Evolutionary conservation across 2,329 filamentous ascomycete species (phyloP).

Genomic region (Fusarium torreyae): DNA sequence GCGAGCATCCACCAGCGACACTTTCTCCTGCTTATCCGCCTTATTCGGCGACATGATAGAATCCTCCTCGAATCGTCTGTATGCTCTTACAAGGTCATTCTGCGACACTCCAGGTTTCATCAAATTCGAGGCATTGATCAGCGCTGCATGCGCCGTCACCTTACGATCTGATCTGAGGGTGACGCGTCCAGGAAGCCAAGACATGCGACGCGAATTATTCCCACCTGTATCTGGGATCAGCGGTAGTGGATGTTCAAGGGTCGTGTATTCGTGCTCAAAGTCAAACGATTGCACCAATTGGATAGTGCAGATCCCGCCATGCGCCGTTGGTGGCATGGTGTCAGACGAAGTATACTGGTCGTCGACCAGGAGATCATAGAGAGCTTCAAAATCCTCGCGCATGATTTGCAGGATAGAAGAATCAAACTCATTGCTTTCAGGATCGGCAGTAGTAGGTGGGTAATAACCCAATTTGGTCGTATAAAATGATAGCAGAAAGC

Average conservation of each 20-base stretch:
- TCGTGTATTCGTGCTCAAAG: slow-evolving; percentile 67
- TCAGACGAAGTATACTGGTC: slow-evolving; percentile 65
- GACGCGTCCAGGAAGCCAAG: slow-evolving; percentile 60
- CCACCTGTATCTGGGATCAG: slow-evolving; percentile 69
- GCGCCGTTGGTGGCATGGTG: slow-evolving; percentile 67
- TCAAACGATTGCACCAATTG: slow-evolving; percentile 80
- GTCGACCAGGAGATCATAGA: slow-evolving; percentile 82
- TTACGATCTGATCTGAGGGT: slow-evolving; percentile 65
- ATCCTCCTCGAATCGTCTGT: slow-evolving; percentile 78
- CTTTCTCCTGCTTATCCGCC: slow-evolving; percentile 69
- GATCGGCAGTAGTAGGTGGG: slow-evolving; percentile 69
- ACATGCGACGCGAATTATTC: slow-evolving; percentile 53
- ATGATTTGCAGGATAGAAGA: slow-evolving; percentile 73
- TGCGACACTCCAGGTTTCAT: slow-evolving; percentile 56
- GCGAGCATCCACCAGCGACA: slow-evolving; percentile 73
- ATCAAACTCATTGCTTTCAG: slow-evolving; percentile 63
- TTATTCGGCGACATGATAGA: slow-evolving; percentile 65
- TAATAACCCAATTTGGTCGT: slow-evolving; percentile 78
- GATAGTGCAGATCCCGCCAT: slow-evolving; percentile 78
- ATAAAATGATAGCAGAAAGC: slow-evolving; percentile 78
- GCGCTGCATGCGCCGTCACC: slow-evolving; percentile 66
- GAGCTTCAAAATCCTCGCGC: slow-evolving; percentile 77
- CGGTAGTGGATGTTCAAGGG: slow-evolving; percentile 77
- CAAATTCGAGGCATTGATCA: slow-evolving; percentile 66
- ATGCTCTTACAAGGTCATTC: slow-evolving; percentile 76